phyloP scores from a whole-genome alignment of 2,329 filamentous ascomycete genomes.

The Fusarium oligoseptatum region DNA sequence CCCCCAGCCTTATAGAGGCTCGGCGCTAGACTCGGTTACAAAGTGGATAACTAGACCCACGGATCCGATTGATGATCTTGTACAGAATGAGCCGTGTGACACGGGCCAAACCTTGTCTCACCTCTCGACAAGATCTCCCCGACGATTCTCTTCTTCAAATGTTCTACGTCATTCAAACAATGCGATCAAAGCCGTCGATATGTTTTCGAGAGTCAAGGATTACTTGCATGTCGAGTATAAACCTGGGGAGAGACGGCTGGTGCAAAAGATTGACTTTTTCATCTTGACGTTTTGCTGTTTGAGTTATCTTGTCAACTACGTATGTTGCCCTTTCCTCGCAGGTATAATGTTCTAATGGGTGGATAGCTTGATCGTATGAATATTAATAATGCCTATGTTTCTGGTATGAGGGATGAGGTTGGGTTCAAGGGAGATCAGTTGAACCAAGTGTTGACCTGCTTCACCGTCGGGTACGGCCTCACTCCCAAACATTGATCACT shows the following conservation, averaged over 20 bases:
- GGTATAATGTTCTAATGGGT: not conserved
- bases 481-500: not conserved
- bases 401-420: constrained; percentile 62
- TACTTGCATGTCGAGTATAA: constrained; percentile 53
- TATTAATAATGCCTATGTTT: constrained; percentile 57
- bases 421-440: constrained; percentile 60
- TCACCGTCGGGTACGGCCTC: constrained; percentile 52
- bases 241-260: constrained; percentile 59
- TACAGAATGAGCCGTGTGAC: not conserved
- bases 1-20: no score
- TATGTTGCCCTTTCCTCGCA: constrained; percentile 43
- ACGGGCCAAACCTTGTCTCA: constrained; percentile 2
- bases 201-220: constrained; percentile 43
- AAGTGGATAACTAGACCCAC: not conserved
- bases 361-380: constrained; percentile 56
- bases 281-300: constrained; percentile 74
- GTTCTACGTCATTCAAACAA: not conserved
- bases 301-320: constrained; percentile 68
- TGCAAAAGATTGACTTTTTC: constrained; percentile 74
- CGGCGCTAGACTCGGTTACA: not conserved
- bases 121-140: not conserved
- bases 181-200: not conserved
- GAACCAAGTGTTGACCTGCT: constrained; percentile 54
- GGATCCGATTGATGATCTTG: not conserved
- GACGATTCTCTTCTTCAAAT: not conserved